phyloP scores from a whole-genome alignment of 495 filamentous ascomycete genomes.

The Daldinia grandis region DNA sequence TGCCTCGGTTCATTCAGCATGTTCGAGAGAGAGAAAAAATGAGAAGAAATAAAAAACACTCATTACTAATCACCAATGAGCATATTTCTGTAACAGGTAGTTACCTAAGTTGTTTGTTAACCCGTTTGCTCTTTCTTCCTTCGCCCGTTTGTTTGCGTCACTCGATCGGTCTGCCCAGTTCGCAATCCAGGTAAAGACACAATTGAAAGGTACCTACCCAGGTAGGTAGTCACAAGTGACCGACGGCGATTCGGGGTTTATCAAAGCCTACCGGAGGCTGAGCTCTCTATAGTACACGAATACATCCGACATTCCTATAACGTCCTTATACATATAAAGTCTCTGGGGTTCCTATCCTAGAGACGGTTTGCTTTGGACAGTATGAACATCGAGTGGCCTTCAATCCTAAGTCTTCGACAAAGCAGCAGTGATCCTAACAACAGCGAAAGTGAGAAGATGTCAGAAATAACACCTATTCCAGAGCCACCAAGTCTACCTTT shows the following conservation, averaged over 20 bases:
- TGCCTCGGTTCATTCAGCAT: conserved; percentile 22
- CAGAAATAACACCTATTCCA: conserved; percentile 41
- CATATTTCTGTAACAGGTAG: no score
- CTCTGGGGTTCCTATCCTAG: conserved; percentile 15
- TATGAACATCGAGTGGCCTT: conserved; percentile 38
- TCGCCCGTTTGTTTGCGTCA: not conserved
- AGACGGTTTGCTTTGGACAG: conserved; percentile 2
- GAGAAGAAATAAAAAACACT: not conserved
- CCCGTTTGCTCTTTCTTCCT: conserved; percentile 12
- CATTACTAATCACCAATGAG: no score
- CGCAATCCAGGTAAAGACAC: not conserved
- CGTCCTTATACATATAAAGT: conserved; percentile 9
- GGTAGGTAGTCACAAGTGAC: not conserved
- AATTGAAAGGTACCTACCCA: not conserved
- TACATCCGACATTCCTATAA: conserved; percentile 1
- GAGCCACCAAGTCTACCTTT: conserved; percentile 44
- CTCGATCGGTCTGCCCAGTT: not conserved
- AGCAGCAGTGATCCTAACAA: conserved; percentile 4
- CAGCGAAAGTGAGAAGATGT: conserved; percentile 28
- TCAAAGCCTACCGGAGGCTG: conserved; percentile 2
- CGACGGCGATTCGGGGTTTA: conserved; percentile 28
- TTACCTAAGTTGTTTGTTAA: conserved; percentile 8
- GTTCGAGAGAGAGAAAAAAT: not conserved
- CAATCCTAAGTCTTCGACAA: conserved; percentile 18
- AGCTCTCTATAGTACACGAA: not conserved